Percentiles rank a stretch among this genome's conserved stretches.
phyloP scores from a whole-genome alignment of 2,329 filamentous ascomycete genomes.

The Neopestalotiopsis rosae region DNA sequence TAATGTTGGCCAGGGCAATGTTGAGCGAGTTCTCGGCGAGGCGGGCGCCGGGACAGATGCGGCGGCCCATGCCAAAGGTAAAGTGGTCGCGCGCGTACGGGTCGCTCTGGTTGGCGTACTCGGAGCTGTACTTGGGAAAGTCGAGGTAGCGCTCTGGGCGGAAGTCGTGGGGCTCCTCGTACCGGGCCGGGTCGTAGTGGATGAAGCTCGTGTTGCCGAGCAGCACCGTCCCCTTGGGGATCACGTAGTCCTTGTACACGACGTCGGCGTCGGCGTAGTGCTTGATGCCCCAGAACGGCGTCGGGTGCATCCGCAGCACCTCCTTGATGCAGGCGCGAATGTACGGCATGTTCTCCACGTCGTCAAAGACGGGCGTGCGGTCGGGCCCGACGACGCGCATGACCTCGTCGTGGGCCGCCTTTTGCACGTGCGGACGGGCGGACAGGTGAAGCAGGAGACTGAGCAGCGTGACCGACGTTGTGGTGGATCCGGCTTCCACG shows the following conservation, averaged over 20 bases:
- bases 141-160: slow-evolving; percentile 26
- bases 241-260: slow-evolving; percentile 48
- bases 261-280: slow-evolving; percentile 51
- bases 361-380: slow-evolving; percentile 35
- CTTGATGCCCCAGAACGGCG: slow-evolving; percentile 39
- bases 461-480: slow-evolving; percentile 41
- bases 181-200: slow-evolving; percentile 27
- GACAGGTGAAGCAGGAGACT: slow-evolving; percentile 30
- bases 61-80: slow-evolving; percentile 48
- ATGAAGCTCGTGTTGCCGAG: slow-evolving; percentile 37
- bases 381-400: slow-evolving; percentile 40
- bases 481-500: slow-evolving; percentile 45
- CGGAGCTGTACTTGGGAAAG: slow-evolving; percentile 23
- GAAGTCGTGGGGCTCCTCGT: slow-evolving; percentile 25
- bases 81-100: slow-evolving; percentile 44
- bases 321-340: slow-evolving; percentile 39
- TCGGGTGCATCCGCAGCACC: slow-evolving; percentile 29
- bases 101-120: slow-evolving; percentile 30
- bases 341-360: slow-evolving; percentile 37
- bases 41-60: slow-evolving; percentile 52
- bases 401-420: slow-evolving; percentile 47
- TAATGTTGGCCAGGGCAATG: slow-evolving; percentile 30
- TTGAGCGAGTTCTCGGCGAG: slow-evolving; percentile 51
- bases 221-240: slow-evolving; percentile 50
- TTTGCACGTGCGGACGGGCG: slow-evolving; percentile 34